Conservation (phyloP, 2,329 filamentous ascomycete species). For the Stromatinia cepivora region DNA sequence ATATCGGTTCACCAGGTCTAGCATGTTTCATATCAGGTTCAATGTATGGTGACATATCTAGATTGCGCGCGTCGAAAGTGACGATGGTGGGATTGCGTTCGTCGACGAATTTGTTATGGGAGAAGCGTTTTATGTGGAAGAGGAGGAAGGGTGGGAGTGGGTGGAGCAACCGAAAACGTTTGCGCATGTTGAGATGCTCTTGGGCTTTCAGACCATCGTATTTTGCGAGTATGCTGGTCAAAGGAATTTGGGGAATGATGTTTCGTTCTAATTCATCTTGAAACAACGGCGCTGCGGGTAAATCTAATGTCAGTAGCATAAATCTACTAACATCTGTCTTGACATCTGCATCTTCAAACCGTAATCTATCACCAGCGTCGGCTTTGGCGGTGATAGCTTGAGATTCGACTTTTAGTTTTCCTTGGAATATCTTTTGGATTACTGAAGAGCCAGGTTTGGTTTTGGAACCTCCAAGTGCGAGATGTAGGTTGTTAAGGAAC, state of each 20-base stretch:
- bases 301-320: conserved; percentile 88
- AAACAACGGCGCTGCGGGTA: conserved; percentile 89
- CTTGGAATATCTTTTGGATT: conserved; percentile 91
- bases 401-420: conserved; percentile 85
- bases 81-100: conserved; percentile 98
- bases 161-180: conserved; percentile 85
- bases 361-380: conserved; percentile 80
- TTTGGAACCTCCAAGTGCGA: conserved; percentile 86
- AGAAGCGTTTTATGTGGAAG: conserved; percentile 97
- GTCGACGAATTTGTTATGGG: conserved; percentile 91
- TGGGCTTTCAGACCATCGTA: conserved; percentile 88
- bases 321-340: conserved; percentile 77
- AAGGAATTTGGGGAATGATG: conserved; percentile 90
- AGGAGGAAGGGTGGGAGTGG: conserved; percentile 88
- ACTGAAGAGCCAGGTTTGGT: conserved; percentile 82
- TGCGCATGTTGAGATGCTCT: conserved; percentile 84
- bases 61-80: conserved; percentile 81
- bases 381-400: conserved; percentile 91
- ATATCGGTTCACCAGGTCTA: conserved; percentile 76
- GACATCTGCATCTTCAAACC: conserved; percentile 88
- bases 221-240: conserved; percentile 81
- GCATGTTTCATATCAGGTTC: conserved; percentile 77
- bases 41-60: conserved; percentile 88
- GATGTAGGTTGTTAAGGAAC: conserved; percentile 95
- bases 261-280: conserved; percentile 93